Base-by-base conservation (phyloP, 2,329 filamentous ascomycete species). In the Trichoderma citrinoviride region DNA sequence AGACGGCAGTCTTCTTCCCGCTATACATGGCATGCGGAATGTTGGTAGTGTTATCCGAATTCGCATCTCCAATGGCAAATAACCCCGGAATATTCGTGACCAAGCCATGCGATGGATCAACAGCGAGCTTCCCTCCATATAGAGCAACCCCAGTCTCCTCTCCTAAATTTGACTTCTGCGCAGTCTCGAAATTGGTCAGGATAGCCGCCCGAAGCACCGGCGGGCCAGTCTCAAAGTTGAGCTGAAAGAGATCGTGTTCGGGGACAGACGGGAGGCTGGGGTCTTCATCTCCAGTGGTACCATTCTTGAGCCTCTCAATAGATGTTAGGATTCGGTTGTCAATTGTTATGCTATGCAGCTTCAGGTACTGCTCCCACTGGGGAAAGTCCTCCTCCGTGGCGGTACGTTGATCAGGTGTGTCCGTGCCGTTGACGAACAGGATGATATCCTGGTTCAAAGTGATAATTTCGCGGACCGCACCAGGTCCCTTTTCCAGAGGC, bases 11-110 rank as follows among this genome's bases (percentile, higher is more conserved):
- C 33, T 80, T 74, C 78, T 88, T 88, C 3, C 85, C 86, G 14
- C 77, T 83, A 70, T 78, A 88, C 70, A 88, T 79, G 0, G 86
- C 86, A 67, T 87, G 85, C 0, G 85, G 85, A 0, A 88, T 81
- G 67, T 88, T 88, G 3, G 85, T 87, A 8, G 78, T 76, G n/a
- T 82, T 82, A 61, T 87, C 85, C 37, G 80, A 81, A 73, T 88
- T 88, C 14, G 81, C 82, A 67, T 88, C 86, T 0, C 86, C 86
- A 21, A 88, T 73, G 5, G 83, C 85, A 68, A 82, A 88, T 0
- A 87, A 80, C 1, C 85, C 84, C 0, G 75, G 70, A 4, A 86
- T 70, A 60, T 81, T 87, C 0, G 85, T 87, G 15, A 76, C 69
- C 65, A 84, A 76, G 0, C 81, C 82, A n/a, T 74, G 76, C 2